Evolutionary conservation across 352 stramenopile genomes (phyloP), one percentile per base, ranked within the genome.

Genomic region (Phytophthora pinifolia): DNA sequence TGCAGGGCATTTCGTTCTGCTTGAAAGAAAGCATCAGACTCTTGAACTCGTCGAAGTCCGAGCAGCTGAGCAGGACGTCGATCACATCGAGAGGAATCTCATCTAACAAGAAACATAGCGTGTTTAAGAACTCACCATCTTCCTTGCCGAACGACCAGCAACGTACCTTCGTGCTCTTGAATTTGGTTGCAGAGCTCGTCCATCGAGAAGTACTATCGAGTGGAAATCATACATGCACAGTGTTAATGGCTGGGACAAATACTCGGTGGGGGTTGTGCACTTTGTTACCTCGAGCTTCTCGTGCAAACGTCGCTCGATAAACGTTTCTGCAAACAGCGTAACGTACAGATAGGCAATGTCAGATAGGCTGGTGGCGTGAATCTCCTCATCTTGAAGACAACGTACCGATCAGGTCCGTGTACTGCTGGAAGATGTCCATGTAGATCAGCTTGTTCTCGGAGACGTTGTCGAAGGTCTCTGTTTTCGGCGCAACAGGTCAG

Each of bases 1-100:
- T 91, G 47, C 70, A 79, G 1, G 80, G 76, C 9, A 67, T 77
- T 36, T 94, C 79, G 48, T 94, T 91, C 38, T 89, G 81, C 61
- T 92, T 94, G 64, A 85, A 92, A 20, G 80, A 92, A 14, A 94
- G 65, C 82, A 94, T 92, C 20, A 94, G 75, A 35, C 59, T 83
- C 70, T 92, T 92, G 62, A 94, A 94, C 46, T 94, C 84, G 56
- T 94, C 84, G 70, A 94, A 94, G 49, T 91, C 77, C 13, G 77
- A 87, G 63, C 73, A 90, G 59, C 82, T 92, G 56, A 90, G 54
- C 15, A 94, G 60, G 17, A 92, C 76, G 54, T 92, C 84, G 49
- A 89, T 85, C 27, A 92, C 83, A 54, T 91, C 84, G 6, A 79
- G 50, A 2, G 80, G 72, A 45, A 94, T 91, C 42, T 92, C 79